Evolutionary conservation across 441 rosid genomes (phyloP), one percentile per base, ranked within the genome.

Genomic region (Omphalea diandra): DNA sequence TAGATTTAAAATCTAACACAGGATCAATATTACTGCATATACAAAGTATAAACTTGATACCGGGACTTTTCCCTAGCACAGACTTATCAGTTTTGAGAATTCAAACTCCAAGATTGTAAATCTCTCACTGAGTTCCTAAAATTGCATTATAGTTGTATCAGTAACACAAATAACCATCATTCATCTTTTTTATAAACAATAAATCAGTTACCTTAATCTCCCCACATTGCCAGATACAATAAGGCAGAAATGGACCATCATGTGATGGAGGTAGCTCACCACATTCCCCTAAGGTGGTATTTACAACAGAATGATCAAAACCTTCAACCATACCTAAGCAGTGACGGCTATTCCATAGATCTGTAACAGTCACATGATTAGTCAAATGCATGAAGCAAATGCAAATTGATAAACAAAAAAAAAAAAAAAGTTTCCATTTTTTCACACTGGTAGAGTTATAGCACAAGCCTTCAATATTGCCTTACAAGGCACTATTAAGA

Each of bases 171-270:
- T n/a, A 3, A 60, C 27, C 2, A 40, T 27, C 31, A 63, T 68
- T 52, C 69, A 32, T 60, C 40, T 41, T 24, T 27, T 20, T 20
- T 43, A 66, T 47, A 35, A 54, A 18, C 36, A 22, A 31, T 7
- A 8, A 7, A 50, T 73, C 24, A 49, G 54, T 79, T 83, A 93
- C 99, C 93, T 78, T 84, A 68, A 76, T 81, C 77, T 87, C 88
- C 54, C 97, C 98, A 81, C 98, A 89, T 81, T 96, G 98, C 98
- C 98, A 93, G 70, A 90, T 58, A 63, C 80, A 87, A 65, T 79
- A 85, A 57, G 97, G 90, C 67, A 93, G 86, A 83, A 83, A 78
- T 50, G 98, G 96, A 72, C 87, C 83, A 46, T 87, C 91, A 77
- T 82, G 85, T 27, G 82, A 75, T 31, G 83, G 69, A 22, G 87